Evolutionary conservation across 805 yeast genomes (phyloP).

Genomic region (Saturnispora hagleri): DNA sequence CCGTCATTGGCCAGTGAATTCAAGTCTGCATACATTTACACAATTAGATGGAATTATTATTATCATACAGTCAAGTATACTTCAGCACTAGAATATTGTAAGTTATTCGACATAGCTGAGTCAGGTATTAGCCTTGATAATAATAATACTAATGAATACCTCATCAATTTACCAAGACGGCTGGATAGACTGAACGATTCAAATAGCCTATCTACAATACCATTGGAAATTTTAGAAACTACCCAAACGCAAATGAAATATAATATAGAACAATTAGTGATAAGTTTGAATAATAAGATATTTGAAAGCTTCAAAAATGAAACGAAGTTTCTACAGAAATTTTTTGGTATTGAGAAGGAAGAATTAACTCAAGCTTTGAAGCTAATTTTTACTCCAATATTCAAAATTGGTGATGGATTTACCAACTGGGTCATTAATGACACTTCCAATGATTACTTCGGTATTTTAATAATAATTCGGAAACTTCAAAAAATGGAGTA

Average conservation of each 20-base stretch:
- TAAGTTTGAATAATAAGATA: constrained; percentile 64
- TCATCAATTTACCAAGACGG: constrained; percentile 48
- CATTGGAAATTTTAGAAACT: constrained; percentile 65
- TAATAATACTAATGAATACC: constrained; percentile 42
- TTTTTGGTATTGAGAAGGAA: constrained; percentile 42
- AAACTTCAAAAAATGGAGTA: constrained; percentile 55
- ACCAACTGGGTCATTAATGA: constrained; percentile 32
- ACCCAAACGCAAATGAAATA: constrained; percentile 25
- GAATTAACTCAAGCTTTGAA: constrained; percentile 38
- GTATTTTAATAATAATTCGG: constrained; percentile 66
- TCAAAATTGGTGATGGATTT: constrained; percentile 39
- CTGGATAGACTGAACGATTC: constrained; percentile 36
- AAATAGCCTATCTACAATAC: constrained; percentile 55
- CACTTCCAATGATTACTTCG: constrained; percentile 60
- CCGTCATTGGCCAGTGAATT: constrained; percentile 62
- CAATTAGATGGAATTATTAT: constrained; percentile 91
- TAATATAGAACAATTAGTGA: constrained; percentile 65
- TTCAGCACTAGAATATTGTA: constrained; percentile 59
- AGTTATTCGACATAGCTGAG: constrained; percentile 45
- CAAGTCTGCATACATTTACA: constrained; percentile 69
- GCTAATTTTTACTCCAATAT: constrained; percentile 45
- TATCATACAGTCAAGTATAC: constrained; percentile 70
- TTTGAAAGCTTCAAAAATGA: constrained; percentile 73
- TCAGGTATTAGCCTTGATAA: constrained; percentile 14
- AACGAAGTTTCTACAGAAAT: constrained; percentile 61